Conservation (phyloP, 768 basidiomycete species). For the Lactifluus subvellereus region DNA sequence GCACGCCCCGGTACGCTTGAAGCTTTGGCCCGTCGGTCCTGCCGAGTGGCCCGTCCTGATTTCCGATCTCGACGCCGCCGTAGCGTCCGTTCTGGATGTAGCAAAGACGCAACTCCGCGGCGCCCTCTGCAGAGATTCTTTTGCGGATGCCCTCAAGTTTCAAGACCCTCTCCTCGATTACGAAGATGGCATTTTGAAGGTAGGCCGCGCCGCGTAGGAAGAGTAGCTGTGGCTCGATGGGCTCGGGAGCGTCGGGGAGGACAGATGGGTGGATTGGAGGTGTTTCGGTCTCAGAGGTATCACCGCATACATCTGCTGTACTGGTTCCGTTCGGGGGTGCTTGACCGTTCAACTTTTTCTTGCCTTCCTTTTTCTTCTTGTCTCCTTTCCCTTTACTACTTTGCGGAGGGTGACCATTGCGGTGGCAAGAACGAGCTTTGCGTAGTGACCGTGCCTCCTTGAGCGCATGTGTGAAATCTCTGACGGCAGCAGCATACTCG, state of each 20-base stretch:
- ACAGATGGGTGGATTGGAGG: constrained; percentile 64
- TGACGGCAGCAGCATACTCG: constrained; percentile 65
- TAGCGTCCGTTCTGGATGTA: constrained; percentile 70
- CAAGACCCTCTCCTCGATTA: constrained; percentile 70
- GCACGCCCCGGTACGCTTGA: constrained; percentile 53
- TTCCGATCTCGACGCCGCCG: constrained; percentile 82
- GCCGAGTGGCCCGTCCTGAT: constrained; percentile 74
- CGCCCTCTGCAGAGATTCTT: constrained; percentile 51
- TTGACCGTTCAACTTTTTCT: constrained; percentile 49
- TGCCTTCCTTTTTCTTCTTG: constrained; percentile 43
- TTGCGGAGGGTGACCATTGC: constrained; percentile 36
- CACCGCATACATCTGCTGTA: constrained; percentile 38
- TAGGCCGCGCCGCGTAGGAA: constrained; percentile 82
- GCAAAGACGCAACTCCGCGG: constrained; percentile 67
- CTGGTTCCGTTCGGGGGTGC: constrained; percentile 66
- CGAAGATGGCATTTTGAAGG: constrained; percentile 67
- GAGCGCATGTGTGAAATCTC: constrained; percentile 77
- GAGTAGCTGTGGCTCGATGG: constrained; percentile 80
- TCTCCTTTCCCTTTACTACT: constrained; percentile 47
- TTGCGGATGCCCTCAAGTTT: constrained; percentile 65
- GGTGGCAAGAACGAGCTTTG: constrained; percentile 55
- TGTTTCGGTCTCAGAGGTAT: constrained; percentile 46
- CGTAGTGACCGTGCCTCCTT: constrained; percentile 70
- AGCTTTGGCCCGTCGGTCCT: constrained; percentile 50
- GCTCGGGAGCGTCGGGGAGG: constrained; percentile 74